phyloP scores from a whole-genome alignment of 2,329 filamentous ascomycete genomes.

The Aaosphaeria arxii region DNA sequence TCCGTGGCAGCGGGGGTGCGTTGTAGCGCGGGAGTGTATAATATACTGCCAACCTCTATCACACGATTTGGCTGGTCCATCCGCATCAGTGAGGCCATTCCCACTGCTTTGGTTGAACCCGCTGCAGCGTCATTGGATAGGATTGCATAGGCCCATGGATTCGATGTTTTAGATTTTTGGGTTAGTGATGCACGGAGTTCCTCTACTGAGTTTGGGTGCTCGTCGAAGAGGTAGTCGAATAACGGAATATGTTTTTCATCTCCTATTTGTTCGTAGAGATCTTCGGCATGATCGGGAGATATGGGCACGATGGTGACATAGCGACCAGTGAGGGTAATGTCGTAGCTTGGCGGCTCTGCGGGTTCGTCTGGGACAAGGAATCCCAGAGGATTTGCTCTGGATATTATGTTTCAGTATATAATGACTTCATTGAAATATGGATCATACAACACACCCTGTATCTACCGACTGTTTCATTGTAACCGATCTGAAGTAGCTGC shows the following conservation, averaged over 20 bases:
- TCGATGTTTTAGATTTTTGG: background rate
- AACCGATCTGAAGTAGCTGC: no score
- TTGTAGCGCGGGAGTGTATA: conserved; percentile 51
- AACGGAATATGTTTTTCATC: background rate
- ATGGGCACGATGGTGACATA: conserved; percentile 1
- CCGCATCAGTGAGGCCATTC: background rate
- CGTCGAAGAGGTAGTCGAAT: conserved; percentile 2
- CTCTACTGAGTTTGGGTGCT: background rate
- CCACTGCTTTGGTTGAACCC: background rate
- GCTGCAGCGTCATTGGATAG: background rate
- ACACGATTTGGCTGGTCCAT: conserved; percentile 37
- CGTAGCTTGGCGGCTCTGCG: background rate
- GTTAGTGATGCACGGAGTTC: background rate
- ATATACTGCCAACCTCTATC: conserved; percentile 58
- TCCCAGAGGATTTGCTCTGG: no score
- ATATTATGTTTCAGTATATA: no score
- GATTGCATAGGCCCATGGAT: conserved; percentile 1
- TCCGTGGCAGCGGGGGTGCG: conserved; percentile 58
- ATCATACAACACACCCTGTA: no score
- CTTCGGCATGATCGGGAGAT: background rate
- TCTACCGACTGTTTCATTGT: no score
- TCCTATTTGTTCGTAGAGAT: background rate
- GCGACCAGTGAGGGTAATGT: background rate
- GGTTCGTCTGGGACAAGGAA: background rate
- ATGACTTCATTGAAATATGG: no score